These are phyloP conservation scores for Tuber microsphaerosporum DNA, from an alignment of 495 filamentous ascomycete species.

Conservation along the genomic window DNA sequence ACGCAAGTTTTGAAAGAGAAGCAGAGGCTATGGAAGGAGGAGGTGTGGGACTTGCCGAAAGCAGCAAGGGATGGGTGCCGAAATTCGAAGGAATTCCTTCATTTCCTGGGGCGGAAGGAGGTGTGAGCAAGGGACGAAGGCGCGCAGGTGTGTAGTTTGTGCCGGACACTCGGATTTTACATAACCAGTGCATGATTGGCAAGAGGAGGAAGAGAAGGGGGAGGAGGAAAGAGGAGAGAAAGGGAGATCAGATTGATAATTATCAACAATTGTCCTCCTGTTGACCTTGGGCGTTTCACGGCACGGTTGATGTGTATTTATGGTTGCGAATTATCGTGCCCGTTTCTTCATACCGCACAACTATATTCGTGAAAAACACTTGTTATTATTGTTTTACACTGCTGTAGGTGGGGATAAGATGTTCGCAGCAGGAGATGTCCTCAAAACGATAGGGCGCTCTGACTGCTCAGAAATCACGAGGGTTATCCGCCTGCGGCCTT, in stretches of 20 bases:
- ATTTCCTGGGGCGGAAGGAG: not conserved
- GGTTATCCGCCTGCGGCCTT: slow-evolving; percentile 1
- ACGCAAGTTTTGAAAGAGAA: not conserved
- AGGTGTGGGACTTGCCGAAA: not conserved
- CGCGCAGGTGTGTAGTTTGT: not conserved
- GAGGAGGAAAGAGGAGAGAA: not conserved
- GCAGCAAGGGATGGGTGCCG: not conserved
- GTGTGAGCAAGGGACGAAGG: not conserved
- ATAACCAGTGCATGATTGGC: not conserved
- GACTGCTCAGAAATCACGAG: not conserved
- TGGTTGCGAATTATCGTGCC: not conserved
- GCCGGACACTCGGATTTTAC: not conserved
- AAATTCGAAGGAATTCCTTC: not conserved
- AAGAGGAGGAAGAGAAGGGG: not conserved
- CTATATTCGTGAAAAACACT: not conserved
- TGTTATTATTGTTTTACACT: not conserved
- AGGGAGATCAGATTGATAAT: not conserved
- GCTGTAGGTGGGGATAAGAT: not conserved
- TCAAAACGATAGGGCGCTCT: not conserved
- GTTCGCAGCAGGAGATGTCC: not conserved
- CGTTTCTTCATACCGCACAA: not conserved
- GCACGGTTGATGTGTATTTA: not conserved
- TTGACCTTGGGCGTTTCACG: not conserved
- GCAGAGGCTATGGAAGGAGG: not conserved
- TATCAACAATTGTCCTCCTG: not conserved